phyloP scores from a whole-genome alignment of 1,284 basidiomycete species.

The Cronartium ribicola region DNA sequence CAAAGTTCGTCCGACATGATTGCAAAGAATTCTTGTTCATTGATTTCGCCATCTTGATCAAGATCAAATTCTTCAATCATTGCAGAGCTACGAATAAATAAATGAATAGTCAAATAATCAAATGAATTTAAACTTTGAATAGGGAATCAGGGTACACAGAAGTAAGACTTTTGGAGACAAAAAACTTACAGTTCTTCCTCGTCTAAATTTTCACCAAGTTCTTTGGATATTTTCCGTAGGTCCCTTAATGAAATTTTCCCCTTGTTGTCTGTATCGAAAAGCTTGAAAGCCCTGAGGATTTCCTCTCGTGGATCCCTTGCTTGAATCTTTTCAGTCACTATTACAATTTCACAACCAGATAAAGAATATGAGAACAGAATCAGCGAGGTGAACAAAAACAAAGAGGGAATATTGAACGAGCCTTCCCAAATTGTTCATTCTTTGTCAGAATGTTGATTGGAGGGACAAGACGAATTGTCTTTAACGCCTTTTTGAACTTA shows the following conservation, averaged over 20 bases:
- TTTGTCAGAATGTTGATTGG: neutral
- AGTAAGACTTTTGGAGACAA: neutral
- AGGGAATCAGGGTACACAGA: neutral
- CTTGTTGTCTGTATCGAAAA: slow-evolving; percentile 94
- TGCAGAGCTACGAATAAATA: slow-evolving; percentile 68
- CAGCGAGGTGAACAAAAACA: slow-evolving; percentile 14
- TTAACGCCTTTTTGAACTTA: slow-evolving; percentile 58
- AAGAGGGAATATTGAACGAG: neutral
- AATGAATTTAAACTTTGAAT: neutral
- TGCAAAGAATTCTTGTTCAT: slow-evolving; percentile 84
- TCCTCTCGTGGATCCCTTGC: slow-evolving; percentile 94
- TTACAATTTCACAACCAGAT: neutral
- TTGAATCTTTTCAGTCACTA: slow-evolving; percentile 86
- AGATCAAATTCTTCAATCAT: slow-evolving; percentile 99
- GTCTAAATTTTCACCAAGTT: slow-evolving; percentile 90
- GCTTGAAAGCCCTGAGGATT: slow-evolving; percentile 86
- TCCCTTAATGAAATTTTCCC: slow-evolving; percentile 91
- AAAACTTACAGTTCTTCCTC: slow-evolving; percentile 88
- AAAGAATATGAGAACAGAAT: neutral
- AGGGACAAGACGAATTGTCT: neutral
- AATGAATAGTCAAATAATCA: neutral
- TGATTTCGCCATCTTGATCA: slow-evolving; percentile 96
- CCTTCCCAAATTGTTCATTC: slow-evolving; percentile 37
- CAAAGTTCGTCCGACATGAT: slow-evolving; percentile 87
- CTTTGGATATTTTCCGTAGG: slow-evolving; percentile 87